Percentiles rank a stretch among this genome's conserved stretches.
phyloP scores from a whole-genome alignment of 2,329 filamentous ascomycete species.

The Leptographium wingfieldii region DNA sequence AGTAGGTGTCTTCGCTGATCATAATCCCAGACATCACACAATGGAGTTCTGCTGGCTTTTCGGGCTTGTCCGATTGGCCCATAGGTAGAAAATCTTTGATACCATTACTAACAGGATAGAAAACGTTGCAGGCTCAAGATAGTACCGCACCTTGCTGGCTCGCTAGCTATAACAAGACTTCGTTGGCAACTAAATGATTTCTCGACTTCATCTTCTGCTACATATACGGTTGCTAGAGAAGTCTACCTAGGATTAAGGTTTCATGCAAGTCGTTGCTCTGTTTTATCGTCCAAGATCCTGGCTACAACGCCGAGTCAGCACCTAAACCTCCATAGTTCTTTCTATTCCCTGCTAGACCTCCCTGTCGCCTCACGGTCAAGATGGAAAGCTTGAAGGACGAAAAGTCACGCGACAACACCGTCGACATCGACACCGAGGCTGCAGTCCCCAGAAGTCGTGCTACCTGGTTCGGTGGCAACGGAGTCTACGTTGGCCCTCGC shows the following conservation, averaged over 20 bases:
- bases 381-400: constrained; percentile 10
- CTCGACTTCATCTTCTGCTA: too few species aligned
- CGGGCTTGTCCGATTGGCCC: neutral
- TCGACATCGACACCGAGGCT: constrained; percentile 4
- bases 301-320: too few species aligned
- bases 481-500: constrained; percentile 35
- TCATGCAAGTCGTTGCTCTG: too few species aligned
- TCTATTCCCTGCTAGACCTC: neutral
- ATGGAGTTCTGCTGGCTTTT: neutral
- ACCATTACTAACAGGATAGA: neutral
- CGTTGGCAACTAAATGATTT: too few species aligned
- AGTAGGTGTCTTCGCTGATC: neutral
- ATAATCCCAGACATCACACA: neutral
- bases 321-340: neutral
- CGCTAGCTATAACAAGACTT: too few species aligned
- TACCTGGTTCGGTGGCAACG: constrained; percentile 25
- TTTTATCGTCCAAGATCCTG: too few species aligned
- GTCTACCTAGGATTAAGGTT: too few species aligned
- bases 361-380: constrained; percentile 4
- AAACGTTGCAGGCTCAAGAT: too few species aligned
- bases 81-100: neutral
- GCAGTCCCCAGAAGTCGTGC: constrained; percentile 18
- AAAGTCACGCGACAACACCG: neutral
- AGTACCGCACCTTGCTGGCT: too few species aligned
- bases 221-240: too few species aligned